Conservation (phyloP, 2,329 filamentous ascomycete genomes). For the Paramyrothecium sp. region DNA sequence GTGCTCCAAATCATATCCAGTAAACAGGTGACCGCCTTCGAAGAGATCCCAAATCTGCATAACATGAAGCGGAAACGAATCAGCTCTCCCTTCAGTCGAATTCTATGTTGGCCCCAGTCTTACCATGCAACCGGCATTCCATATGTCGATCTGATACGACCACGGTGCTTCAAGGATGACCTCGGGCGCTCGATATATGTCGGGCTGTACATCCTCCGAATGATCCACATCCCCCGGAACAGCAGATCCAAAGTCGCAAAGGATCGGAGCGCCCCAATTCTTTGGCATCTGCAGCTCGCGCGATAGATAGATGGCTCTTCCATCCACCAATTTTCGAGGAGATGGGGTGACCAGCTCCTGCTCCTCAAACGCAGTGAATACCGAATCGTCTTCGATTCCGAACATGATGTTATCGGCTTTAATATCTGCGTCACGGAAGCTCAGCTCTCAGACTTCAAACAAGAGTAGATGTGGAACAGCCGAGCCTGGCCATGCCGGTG, state of each 20-base stretch:
- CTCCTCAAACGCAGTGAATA: slow-evolving; percentile 36
- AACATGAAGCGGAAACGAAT: not conserved
- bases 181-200: slow-evolving; percentile 40
- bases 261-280: slow-evolving; percentile 28
- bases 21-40: slow-evolving; percentile 44
- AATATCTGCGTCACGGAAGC: slow-evolving; percentile 35
- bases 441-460: too few species aligned
- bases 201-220: slow-evolving; percentile 34
- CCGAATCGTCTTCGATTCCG: slow-evolving; percentile 34
- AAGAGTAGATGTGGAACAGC: too few species aligned
- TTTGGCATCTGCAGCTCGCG: slow-evolving; percentile 33
- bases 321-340: slow-evolving; percentile 39
- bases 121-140: slow-evolving; percentile 51
- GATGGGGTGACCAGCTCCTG: slow-evolving; percentile 35
- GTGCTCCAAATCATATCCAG: slow-evolving; percentile 32
- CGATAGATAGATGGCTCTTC: slow-evolving; percentile 40
- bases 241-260: slow-evolving; percentile 51
- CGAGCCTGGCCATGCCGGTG: not conserved
- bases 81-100: not conserved
- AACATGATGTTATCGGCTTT: slow-evolving; percentile 48
- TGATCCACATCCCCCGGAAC: slow-evolving; percentile 30
- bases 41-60: slow-evolving; percentile 47
- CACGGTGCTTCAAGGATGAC: slow-evolving; percentile 45
- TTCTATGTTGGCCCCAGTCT: slow-evolving; percentile 10
- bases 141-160: slow-evolving; percentile 48